These are phyloP conservation scores for Cryptococcus sp. DNA, from an alignment of 1,284 basidiomycete species.

Conservation along the genomic window DNA sequence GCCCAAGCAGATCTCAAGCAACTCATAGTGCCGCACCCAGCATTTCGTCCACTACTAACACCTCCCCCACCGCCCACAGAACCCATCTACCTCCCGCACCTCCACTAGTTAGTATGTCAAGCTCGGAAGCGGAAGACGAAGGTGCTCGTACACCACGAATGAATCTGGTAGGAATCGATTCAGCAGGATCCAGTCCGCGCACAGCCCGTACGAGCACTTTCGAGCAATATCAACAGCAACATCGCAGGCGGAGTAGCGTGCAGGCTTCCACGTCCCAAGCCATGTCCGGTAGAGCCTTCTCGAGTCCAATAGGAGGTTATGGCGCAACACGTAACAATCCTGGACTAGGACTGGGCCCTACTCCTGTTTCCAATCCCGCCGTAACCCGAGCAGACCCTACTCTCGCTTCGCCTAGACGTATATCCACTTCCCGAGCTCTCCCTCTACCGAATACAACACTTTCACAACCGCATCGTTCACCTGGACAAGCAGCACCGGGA, in stretches of 20 bases:
- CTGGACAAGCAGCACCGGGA: conserved; percentile 11
- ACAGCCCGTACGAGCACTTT: conserved; percentile 7
- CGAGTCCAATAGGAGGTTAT: conserved; percentile 19
- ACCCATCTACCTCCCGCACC: conserved; percentile 6
- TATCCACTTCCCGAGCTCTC: conserved; percentile 14
- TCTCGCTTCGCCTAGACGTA: conserved; percentile 20
- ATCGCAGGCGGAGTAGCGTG: conserved; percentile 9
- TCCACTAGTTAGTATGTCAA: conserved; percentile 1
- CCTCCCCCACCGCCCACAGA: conserved; percentile 6
- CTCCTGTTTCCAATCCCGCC: neutral
- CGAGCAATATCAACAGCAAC: conserved; percentile 6
- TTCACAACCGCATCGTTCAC: conserved; percentile 7
- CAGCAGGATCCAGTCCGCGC: conserved; percentile 14
- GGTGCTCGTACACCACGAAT: conserved; percentile 16
- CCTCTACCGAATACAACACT: conserved; percentile 10
- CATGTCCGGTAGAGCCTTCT: conserved; percentile 3
- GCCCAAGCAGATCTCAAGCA: conserved; percentile 2
- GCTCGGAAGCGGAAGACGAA: conserved; percentile 6
- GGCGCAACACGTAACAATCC: conserved; percentile 14
- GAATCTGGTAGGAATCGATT: conserved; percentile 10
- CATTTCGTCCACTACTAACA: conserved; percentile 2
- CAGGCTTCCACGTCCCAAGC: neutral
- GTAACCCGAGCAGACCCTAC: conserved; percentile 5
- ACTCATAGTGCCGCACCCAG: conserved; percentile 1
- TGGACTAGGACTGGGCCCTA: conserved; percentile 9